Percentiles rank a stretch among this genome's conserved stretches.
Conservation (phyloP, 345 rosid genomes). For the Pistacia integerrima region DNA sequence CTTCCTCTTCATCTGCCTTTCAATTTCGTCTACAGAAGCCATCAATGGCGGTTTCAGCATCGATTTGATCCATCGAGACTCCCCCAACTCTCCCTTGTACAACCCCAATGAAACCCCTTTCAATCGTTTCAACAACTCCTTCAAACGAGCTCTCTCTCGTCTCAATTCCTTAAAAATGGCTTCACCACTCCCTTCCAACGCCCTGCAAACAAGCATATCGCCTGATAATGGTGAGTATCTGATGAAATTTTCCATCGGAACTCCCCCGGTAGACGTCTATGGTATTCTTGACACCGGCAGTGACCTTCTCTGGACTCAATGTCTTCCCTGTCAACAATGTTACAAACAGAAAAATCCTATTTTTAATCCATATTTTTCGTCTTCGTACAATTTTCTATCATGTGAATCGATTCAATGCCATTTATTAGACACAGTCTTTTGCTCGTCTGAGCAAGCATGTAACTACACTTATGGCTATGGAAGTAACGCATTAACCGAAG, state of each 20-base stretch:
- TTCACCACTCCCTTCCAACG: background rate
- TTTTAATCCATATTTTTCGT: conserved; percentile 25
- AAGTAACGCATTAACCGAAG: background rate
- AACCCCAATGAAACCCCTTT: conserved; percentile 17
- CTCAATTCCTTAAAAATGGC: background rate
- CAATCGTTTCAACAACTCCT: conserved; percentile 11
- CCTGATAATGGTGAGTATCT: conserved; percentile 18
- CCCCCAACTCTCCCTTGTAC: conserved; percentile 32
- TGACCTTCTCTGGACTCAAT: conserved; percentile 45
- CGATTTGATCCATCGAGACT: conserved; percentile 36
- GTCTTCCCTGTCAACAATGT: conserved; percentile 35
- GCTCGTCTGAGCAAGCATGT: conserved; percentile 8
- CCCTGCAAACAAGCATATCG: background rate
- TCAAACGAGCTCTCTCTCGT: conserved; percentile 11
- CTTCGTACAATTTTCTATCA: conserved; percentile 9
- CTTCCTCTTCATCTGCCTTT: background rate
- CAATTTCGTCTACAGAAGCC: conserved; percentile 4
- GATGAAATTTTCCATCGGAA: conserved; percentile 37
- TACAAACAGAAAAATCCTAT: conserved; percentile 26
- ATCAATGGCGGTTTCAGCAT: conserved; percentile 13
- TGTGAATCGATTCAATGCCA: conserved; percentile 20
- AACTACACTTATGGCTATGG: conserved; percentile 25
- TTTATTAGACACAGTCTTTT: background rate
- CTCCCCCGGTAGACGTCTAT: conserved; percentile 9
- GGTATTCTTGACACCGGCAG: conserved; percentile 42